Base-by-base conservation (phyloP, 179 eudicot species). In the Beta lomatogona region DNA sequence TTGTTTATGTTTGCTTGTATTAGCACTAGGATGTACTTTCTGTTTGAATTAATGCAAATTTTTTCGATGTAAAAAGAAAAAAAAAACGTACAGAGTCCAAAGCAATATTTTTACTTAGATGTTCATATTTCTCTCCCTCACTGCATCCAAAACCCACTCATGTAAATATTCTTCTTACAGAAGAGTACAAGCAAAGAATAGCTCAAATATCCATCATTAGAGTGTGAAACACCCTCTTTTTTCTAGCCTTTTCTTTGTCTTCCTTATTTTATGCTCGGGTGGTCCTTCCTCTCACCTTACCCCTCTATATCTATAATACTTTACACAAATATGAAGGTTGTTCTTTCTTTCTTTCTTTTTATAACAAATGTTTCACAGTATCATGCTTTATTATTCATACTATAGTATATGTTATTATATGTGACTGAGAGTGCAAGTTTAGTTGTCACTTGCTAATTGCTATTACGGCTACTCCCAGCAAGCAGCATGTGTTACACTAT, bases 101-200 rank as follows among this genome's bases (percentile, higher is more conserved):
- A n/a, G n/a, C n/a, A n/a, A n/a, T n/a, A n/a, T n/a, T n/a, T n/a
- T n/a, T n/a, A n/a, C n/a, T n/a, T n/a, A 52, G 55, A 52, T 9
- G 0, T 31, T 36, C 5, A 14, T 46, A 14, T 6, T 4, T 18
- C 14, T 19, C 15, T 45, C 22, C 53, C 31, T 8, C 11, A 71
- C 7, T 22, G 15, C n/a, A 41, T 8, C 22, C 22, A 65, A 57
- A 58, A 69, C 71, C 61, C 71, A 79, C 54, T 11, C 73, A 41
- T 28, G 31, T 15, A 31, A 55, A 81, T 81, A 77, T 77, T 79
- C 53, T 66, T 36, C 3, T 7, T 12, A 54, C 66, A 58, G 82
- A 84, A 84, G 86, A 84, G 84, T 84, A 81, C 76, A 84, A 84
- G 86, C 82, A 77, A 84, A 81, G 84, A 80, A 71, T 75, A 58